These are phyloP conservation scores for Ascoidea tarda DNA, from an alignment of 805 yeast species.

Conservation along the genomic window DNA sequence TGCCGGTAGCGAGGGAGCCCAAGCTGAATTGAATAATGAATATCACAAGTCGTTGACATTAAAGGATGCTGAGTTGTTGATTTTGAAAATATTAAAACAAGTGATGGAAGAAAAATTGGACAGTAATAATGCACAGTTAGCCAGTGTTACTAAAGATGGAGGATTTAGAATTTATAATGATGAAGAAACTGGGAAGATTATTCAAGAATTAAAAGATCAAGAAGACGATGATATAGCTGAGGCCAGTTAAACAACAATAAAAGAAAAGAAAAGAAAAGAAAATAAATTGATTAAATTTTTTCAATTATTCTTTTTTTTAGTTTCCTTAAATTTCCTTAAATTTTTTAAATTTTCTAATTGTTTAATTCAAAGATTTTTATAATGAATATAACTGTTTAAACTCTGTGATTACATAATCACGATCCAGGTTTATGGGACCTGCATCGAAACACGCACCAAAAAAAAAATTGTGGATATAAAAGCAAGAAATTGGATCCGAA, in stretches of 20 bases:
- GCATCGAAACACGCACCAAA: too few relatives aligned
- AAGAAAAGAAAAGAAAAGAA: too few relatives aligned
- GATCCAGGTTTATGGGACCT: too few relatives aligned
- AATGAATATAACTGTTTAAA: too few relatives aligned
- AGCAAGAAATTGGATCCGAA: too few relatives aligned
- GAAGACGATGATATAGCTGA: slow-evolving; percentile 32
- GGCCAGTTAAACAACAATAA: not conserved
- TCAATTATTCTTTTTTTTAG: too few relatives aligned
- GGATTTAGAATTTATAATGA: slow-evolving; percentile 83
- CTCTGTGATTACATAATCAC: too few relatives aligned
- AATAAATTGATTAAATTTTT: too few relatives aligned
- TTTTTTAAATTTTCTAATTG: too few relatives aligned
- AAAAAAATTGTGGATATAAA: too few relatives aligned
- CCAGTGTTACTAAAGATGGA: slow-evolving; percentile 73
- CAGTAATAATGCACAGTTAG: slow-evolving; percentile 87
- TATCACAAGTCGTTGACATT: slow-evolving; percentile 86
- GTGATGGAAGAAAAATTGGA: slow-evolving; percentile 99
- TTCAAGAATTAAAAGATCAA: slow-evolving; percentile 61
- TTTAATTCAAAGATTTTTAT: too few relatives aligned
- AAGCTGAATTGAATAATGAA: slow-evolving; percentile 92
- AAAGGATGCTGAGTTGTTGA: slow-evolving; percentile 83
- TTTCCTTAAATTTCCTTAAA: too few relatives aligned
- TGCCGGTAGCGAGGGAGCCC: slow-evolving; percentile 98
- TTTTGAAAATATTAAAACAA: slow-evolving; percentile 82
- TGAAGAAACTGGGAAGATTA: slow-evolving; percentile 69